Percentiles rank a stretch among this genome's conserved stretches.
Evolutionary conservation across 257 asterid genomes (phyloP).

Genomic region (Misopates orontium): DNA sequence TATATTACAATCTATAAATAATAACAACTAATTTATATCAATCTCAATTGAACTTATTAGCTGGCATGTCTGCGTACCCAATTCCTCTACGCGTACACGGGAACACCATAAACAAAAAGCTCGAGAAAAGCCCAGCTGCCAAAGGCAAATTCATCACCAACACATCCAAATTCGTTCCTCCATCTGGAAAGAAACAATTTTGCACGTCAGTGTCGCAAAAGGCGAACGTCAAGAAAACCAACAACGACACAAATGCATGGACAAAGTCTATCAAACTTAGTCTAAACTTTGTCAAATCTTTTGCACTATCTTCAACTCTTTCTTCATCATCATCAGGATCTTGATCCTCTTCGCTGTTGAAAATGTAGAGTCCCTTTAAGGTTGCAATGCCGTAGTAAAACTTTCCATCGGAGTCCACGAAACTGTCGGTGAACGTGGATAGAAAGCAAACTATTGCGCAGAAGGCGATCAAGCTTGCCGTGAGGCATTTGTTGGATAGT

Average conservation of each 20-base stretch:
- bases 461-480: conserved; percentile 32
- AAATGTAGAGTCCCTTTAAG: conserved; percentile 47
- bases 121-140: conserved; percentile 52
- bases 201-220: conserved; percentile 54
- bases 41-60: not conserved
- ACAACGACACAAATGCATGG: conserved; percentile 48
- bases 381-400: conserved; percentile 54
- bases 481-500: conserved; percentile 44
- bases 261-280: conserved; percentile 43
- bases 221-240: conserved; percentile 57
- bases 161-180: conserved; percentile 39
- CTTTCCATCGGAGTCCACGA: conserved; percentile 40
- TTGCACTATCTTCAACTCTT: not conserved
- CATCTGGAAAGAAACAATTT: conserved; percentile 43
- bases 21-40: not conserved
- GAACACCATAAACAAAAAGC: conserved; percentile 53
- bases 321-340: not conserved
- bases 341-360: conserved; percentile 27
- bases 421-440: conserved; percentile 61
- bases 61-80: conserved; percentile 49
- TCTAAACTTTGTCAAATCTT: conserved; percentile 40
- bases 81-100: conserved; percentile 69
- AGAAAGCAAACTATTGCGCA: conserved; percentile 49
- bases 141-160: conserved; percentile 59
- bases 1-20: not conserved